These are phyloP conservation scores for Apocynum venetum DNA, from an alignment of 257 asterid genomes.

Conservation along the genomic window DNA sequence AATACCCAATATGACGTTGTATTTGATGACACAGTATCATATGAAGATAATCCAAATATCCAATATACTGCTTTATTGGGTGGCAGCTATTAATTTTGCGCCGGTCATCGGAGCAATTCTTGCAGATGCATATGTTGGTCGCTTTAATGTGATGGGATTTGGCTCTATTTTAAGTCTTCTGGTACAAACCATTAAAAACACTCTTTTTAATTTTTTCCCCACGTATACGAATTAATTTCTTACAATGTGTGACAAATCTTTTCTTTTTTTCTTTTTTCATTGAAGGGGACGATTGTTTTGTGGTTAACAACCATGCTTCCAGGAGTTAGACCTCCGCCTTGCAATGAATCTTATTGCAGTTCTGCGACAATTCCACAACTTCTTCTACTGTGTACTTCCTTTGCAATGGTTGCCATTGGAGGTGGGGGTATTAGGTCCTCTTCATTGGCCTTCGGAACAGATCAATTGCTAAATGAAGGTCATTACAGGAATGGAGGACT, in stretches of 20 bases:
- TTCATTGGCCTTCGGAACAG: slow-evolving; percentile 66
- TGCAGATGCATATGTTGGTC: slow-evolving; percentile 64
- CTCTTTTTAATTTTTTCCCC: not conserved
- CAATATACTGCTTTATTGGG: slow-evolving; percentile 54
- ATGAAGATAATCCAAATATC: slow-evolving; percentile 53
- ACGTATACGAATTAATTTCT: not conserved
- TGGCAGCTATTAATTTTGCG: slow-evolving; percentile 50
- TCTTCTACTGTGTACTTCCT: slow-evolving; percentile 33
- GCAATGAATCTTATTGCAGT: slow-evolving; percentile 34
- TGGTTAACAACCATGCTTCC: slow-evolving; percentile 65
- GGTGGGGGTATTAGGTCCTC: slow-evolving; percentile 60
- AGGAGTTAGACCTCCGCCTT: slow-evolving; percentile 55
- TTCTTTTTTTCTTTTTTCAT: not conserved
- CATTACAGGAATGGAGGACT: slow-evolving; percentile 13
- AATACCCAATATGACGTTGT: slow-evolving; percentile 56
- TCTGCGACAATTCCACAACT: slow-evolving; percentile 42
- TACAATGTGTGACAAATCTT: not conserved
- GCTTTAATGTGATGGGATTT: slow-evolving; percentile 49
- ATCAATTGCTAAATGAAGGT: slow-evolving; percentile 44
- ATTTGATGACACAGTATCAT: slow-evolving; percentile 51
- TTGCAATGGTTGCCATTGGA: slow-evolving; percentile 66
- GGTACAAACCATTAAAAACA: slow-evolving; percentile 28
- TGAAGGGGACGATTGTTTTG: slow-evolving; percentile 54
- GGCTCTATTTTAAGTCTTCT: slow-evolving; percentile 51
- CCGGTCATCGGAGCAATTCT: slow-evolving; percentile 49